A percentile compares a stretch with the other conserved stretches of the same genome.
Evolutionary conservation across 148 eudicot genomes (phyloP).

Genomic region (Fallopia convolvulus): DNA sequence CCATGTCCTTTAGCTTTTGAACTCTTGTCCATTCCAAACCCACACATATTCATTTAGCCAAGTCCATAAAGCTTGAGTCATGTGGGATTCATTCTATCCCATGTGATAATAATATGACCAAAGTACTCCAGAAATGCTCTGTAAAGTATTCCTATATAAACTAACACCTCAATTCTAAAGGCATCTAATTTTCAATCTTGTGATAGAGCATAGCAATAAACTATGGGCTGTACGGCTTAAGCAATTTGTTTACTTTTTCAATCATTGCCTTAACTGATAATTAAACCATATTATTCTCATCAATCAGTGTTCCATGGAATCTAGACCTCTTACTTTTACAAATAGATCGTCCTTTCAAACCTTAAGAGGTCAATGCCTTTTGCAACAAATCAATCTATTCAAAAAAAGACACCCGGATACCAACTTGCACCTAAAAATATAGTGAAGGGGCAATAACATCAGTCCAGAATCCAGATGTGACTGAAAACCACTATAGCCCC

Average conservation of each 20-base stretch:
- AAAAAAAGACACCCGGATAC: not conserved
- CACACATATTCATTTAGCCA: too few species aligned
- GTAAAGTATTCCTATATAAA: not conserved
- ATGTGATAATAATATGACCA: not conserved
- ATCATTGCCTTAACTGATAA: not conserved
- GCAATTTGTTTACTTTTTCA: not conserved
- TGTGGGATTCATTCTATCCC: not conserved
- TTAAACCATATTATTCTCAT: not conserved
- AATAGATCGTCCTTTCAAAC: not conserved
- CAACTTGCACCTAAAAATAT: not conserved
- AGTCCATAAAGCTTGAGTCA: not conserved
- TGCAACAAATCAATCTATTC: not conserved
- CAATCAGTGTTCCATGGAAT: not conserved
- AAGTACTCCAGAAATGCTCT: not conserved
- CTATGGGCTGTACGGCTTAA: not conserved
- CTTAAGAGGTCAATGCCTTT: not conserved
- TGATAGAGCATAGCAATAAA: not conserved
- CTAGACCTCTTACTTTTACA: slow-evolving; percentile 1
- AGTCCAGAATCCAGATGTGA: not conserved
- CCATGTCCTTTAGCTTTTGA: not conserved
- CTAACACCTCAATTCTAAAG: not conserved
- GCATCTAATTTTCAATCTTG: not conserved
- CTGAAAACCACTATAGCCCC: too few species aligned
- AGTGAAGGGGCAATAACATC: not conserved
- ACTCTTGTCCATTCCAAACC: not conserved